These are phyloP conservation scores for Sindora glabra DNA, from an alignment of 306 rosid genomes.

Conservation along the genomic window DNA sequence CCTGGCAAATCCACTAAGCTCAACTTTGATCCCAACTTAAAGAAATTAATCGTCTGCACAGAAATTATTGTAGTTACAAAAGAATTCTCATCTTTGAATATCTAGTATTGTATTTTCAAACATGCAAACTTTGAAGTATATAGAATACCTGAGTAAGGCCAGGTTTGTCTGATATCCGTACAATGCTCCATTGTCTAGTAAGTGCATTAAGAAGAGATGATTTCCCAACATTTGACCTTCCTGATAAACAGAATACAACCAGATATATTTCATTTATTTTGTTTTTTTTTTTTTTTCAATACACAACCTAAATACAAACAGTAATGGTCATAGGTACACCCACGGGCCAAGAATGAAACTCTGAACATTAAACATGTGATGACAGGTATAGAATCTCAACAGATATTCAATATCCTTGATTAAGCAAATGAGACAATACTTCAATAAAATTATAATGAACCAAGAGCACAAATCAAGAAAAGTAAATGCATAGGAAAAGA, in stretches of 20 bases:
- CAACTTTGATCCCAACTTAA: constrained; percentile 64
- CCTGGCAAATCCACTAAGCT: constrained; percentile 93
- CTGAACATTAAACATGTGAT: neutral
- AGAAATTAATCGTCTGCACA: constrained; percentile 82
- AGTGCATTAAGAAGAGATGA: constrained; percentile 91
- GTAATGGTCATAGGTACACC: neutral
- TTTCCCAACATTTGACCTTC: constrained; percentile 96
- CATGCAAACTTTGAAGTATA: neutral
- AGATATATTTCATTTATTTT: no score
- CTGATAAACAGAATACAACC: constrained; percentile 33
- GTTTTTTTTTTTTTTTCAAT: no score
- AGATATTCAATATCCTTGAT: neutral
- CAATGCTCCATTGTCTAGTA: constrained; percentile 97
- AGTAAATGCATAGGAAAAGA: neutral
- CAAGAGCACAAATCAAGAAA: neutral
- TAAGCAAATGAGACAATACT: neutral
- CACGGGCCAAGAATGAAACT: neutral
- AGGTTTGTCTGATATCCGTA: constrained; percentile 81
- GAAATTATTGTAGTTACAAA: constrained; percentile 9
- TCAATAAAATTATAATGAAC: neutral
- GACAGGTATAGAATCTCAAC: neutral
- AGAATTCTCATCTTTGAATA: constrained; percentile 6
- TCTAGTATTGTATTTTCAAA: neutral
- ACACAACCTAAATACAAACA: no score
- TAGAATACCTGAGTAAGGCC: constrained; percentile 83